Evolutionary conservation across 75 land plant species (phyloP).

Genomic region (Selaginella tamariscina): DNA sequence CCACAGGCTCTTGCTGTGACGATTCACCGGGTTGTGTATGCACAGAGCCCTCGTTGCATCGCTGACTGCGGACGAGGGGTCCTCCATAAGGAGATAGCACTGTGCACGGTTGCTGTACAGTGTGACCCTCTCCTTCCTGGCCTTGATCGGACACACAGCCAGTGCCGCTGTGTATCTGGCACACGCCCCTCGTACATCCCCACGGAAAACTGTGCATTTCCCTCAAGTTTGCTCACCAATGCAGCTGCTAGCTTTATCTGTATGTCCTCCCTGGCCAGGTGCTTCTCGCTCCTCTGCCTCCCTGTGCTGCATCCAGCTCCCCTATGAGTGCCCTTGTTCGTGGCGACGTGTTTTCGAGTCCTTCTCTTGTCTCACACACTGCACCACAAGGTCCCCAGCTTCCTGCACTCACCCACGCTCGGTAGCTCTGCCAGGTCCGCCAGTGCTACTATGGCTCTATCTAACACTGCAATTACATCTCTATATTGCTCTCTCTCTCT

Average conservation of each 20-base stretch:
- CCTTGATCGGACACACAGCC: constrained; percentile 38
- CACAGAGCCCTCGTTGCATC: constrained; percentile 62
- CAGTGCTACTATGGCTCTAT: constrained; percentile 24
- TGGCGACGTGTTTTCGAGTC: background rate
- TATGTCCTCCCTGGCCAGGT: constrained; percentile 30
- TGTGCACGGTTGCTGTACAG: constrained; percentile 74
- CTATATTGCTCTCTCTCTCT: no score
- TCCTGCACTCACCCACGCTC: constrained; percentile 19
- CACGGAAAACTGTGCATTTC: constrained; percentile 38
- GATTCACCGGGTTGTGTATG: constrained; percentile 35
- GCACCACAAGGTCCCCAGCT: constrained; percentile 35
- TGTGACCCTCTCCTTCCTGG: constrained; percentile 45
- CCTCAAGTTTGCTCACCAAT: constrained; percentile 36
- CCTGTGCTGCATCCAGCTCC: constrained; percentile 17
- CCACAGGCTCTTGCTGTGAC: constrained; percentile 63
- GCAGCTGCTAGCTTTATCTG: constrained; percentile 25
- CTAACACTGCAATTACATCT: constrained; percentile 28
- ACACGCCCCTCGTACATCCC: constrained; percentile 38
- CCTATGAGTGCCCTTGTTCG: constrained; percentile 12
- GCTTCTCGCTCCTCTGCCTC: constrained; percentile 31
- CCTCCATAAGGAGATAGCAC: constrained; percentile 39
- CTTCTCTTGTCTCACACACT: constrained; percentile 8
- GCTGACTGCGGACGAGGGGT: constrained; percentile 43
- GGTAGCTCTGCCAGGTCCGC: constrained; percentile 49
- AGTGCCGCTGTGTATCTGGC: constrained; percentile 43